Conservation (phyloP, 148 eudicot species). For the Rhododendron griersonianum region DNA sequence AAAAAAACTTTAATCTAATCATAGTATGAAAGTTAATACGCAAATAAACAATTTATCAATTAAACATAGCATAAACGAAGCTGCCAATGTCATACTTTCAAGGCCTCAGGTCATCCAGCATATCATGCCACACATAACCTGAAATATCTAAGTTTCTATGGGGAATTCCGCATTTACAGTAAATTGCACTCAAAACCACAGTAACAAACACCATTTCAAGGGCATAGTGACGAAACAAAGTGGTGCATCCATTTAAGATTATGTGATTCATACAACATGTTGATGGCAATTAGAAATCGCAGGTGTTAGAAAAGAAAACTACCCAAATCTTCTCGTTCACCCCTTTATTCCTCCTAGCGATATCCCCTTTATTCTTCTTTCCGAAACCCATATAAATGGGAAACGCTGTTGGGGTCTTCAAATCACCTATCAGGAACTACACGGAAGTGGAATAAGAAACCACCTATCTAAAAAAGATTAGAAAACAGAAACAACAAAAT, state of each 20-base stretch:
- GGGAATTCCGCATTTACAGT: background rate
- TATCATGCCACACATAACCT: too few relatives aligned
- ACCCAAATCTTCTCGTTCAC: background rate
- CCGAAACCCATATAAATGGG: background rate
- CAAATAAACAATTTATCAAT: background rate
- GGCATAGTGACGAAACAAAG: background rate
- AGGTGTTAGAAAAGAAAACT: background rate
- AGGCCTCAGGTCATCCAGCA: background rate
- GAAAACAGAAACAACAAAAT: background rate
- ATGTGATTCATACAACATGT: background rate
- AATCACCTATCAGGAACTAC: slow-evolving; percentile 1
- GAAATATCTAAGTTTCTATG: background rate
- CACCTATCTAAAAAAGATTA: background rate
- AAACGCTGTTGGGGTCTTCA: background rate
- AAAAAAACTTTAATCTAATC: too few relatives aligned
- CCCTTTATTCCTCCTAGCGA: background rate
- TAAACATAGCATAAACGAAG: background rate
- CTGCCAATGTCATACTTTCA: background rate
- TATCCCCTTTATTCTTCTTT: slow-evolving; percentile 1
- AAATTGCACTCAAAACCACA: background rate
- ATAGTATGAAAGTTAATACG: background rate
- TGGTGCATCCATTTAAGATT: background rate
- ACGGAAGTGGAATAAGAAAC: background rate
- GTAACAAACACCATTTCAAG: background rate
- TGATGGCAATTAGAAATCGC: background rate